phyloP scores from a whole-genome alignment of 805 yeast genomes.

The Wickerhamiella vanderwaltii region DNA sequence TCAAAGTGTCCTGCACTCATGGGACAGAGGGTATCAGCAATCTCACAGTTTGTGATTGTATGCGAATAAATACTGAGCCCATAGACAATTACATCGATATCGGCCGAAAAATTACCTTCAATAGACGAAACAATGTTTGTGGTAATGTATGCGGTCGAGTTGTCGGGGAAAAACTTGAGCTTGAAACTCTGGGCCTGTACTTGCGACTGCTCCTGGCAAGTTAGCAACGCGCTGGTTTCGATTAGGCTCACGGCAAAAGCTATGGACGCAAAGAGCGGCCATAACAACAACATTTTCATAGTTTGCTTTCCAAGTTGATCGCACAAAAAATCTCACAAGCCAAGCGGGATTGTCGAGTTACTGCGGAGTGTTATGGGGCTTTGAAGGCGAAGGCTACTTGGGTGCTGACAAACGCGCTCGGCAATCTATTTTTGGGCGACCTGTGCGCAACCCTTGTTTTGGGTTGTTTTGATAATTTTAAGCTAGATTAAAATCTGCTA shows the following conservation, averaged over 20 bases:
- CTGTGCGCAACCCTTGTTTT: no score
- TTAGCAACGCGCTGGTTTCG: conserved; percentile 55
- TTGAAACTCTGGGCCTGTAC: conserved; percentile 76
- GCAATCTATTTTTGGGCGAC: no score
- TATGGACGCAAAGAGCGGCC: conserved; percentile 9
- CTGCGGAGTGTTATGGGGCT: no score
- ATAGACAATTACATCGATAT: conserved; percentile 58
- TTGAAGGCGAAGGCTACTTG: no score
- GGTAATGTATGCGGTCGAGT: conserved; percentile 49
- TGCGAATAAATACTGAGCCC: conserved; percentile 55
- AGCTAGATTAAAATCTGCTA: no score
- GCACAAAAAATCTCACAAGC: background rate
- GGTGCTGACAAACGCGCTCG: no score
- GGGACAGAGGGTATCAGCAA: conserved; percentile 61
- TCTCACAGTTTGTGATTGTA: conserved; percentile 51
- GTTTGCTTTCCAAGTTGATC: no score
- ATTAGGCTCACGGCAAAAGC: conserved; percentile 27
- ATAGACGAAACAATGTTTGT: conserved; percentile 71
- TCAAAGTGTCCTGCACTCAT: conserved; percentile 78
- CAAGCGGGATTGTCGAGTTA: background rate
- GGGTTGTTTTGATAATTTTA: no score
- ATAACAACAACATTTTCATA: background rate
- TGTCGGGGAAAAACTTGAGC: conserved; percentile 57
- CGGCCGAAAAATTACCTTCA: conserved; percentile 56
- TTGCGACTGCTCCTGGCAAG: conserved; percentile 86